Base-by-base conservation (phyloP, 2,329 filamentous ascomycete species). In the Pseudogymnoascus sp. region DNA sequence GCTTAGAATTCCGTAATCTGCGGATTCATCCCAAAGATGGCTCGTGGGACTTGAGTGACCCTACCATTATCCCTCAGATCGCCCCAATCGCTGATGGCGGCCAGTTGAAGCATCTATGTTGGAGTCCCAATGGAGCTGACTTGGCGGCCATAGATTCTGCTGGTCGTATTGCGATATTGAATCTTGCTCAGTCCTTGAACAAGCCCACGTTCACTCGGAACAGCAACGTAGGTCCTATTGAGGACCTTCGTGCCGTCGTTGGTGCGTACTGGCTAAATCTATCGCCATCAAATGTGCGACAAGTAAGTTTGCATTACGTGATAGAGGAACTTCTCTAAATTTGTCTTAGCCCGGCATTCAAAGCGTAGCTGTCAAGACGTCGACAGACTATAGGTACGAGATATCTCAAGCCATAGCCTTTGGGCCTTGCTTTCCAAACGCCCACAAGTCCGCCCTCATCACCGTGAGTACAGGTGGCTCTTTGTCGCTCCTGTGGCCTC, bases 121-220 rank as follows among this genome's bases (percentile, higher is more conserved):
- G 93, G 91, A 90, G 89, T 60, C 77, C 80, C 0, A 82, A 83
- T 4, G 88, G 85, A 37, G 86, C 88, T 2, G 95, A 97, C 69
- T 80, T 99, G 62, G 93, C 92, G 1, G 84, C 95, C 16, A 82
- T 95, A 64, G 93, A 97, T 75, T 82, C 87, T 28, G 84, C 86
- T 23, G 95, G 93, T 5, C 84, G 90, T 63, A 83, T 96, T 21
- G 83, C 86, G 64, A 86, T 97, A 62, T 82, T 93, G 68, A 86
- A 83, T 56, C 87, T 92, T 68, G 82, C 84, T 14, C 84, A 88
- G 65, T 85, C 86, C 6, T 76, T 97, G 53, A 96, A 96, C 71
- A 84, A 86, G 61, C 84, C 93, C 63, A 83, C 81, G 34, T 73
- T 84, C 8, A 80, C 81, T 60, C 83, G 87, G 43, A 82, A 80